Percentiles rank a stretch among this genome's conserved stretches.
phyloP scores from a whole-genome alignment of 192 early-diverging fungal species.

The Umbelopsis sp. region DNA sequence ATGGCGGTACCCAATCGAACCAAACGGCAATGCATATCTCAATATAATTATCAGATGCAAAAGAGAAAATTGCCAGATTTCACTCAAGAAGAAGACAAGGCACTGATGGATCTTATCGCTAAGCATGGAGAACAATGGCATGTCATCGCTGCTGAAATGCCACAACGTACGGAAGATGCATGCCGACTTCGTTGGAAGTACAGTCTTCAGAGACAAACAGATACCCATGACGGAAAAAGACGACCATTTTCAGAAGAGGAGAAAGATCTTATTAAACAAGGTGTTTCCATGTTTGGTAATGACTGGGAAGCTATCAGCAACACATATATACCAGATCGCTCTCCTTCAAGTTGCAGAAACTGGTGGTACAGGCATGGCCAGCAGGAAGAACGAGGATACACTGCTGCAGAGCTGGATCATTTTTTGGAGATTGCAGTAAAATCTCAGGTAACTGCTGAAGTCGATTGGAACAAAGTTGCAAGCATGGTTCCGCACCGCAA shows the following conservation, averaged over 20 bases:
- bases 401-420: conserved; percentile 12
- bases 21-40: conserved; percentile 4
- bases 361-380: conserved; percentile 29
- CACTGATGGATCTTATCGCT: not conserved
- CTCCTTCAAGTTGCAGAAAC: conserved; percentile 24
- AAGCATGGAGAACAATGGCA: not conserved
- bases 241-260: conserved; percentile 23
- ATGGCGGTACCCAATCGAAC: not conserved
- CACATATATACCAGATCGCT: conserved; percentile 30
- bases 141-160: not conserved
- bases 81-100: conserved; percentile 19
- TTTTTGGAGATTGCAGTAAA: conserved; percentile 10
- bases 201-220: not conserved
- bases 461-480: conserved; percentile 22
- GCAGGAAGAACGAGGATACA: not conserved
- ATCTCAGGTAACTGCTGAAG: not conserved
- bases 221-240: not conserved
- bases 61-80: not conserved
- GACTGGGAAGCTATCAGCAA: conserved; percentile 32
- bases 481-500: conserved; percentile 4
- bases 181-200: not conserved
- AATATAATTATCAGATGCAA: not conserved
- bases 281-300: conserved; percentile 37
- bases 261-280: conserved; percentile 26
- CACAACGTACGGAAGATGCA: not conserved